Base-by-base conservation (phyloP, 768 basidiomycete genomes). In the Suillus plorans region DNA sequence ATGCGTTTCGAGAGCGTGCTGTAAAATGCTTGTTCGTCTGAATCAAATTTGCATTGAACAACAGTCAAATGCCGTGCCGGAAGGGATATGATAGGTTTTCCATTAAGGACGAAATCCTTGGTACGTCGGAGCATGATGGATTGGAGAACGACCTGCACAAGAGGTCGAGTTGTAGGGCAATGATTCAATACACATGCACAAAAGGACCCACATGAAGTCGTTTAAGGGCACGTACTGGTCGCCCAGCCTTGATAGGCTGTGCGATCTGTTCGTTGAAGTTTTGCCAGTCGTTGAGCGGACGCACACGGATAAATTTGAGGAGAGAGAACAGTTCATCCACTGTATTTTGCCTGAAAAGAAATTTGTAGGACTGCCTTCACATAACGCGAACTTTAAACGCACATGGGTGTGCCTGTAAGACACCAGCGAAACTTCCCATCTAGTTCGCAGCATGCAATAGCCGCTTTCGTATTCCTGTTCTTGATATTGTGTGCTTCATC, bases 401-500 rank as follows among this genome's bases (percentile, higher is more conserved):
- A 89, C 89, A 92, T 84, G 0, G 91, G 90, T 22, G 91, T 92
- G 36, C 91, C 95, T 7, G 93, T 95, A 63, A 96, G 77, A 74
- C 90, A 92, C 95, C 95, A 97, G 61, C 92, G 82, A 75, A 84
- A 95, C 70, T 91, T 92, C 16, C 85, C 84, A 56, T 88, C 75
- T n/a, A 97, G 80, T 7, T 82, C 90, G 65, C 87, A 91, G 65
- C 93, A 94, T 0, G 92, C 94, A 44, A 88, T 80, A 3, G 93
- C 87, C 37, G 85, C 85, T 71, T 94, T 91, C 0, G 90, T 92
- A 42, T 82, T 88, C 59, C 86, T 82, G 71, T 95, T 94, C 81
- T 96, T 97, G 80, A 97, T 97, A 69, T 90, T 92, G 73, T 97
- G 95, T 0, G 95, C 95, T 72, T 97, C 95, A 71, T 97, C 95